Percentiles rank a stretch among this genome's conserved stretches.
phyloP scores from a whole-genome alignment of 805 yeast genomes.

The Maudiozyma bulderi region DNA sequence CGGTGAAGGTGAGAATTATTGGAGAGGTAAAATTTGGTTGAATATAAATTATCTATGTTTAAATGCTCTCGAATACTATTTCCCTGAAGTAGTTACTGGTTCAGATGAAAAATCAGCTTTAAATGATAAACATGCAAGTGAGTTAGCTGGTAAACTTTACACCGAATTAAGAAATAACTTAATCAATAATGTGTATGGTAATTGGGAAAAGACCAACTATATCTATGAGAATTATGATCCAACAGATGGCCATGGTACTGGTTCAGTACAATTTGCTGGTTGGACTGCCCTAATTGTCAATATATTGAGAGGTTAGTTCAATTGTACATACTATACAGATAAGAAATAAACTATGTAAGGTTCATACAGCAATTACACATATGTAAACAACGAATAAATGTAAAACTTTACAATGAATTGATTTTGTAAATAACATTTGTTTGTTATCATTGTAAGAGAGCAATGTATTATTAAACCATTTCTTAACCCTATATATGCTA shows the following conservation, averaged over 20 bases:
- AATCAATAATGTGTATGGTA: slow-evolving; percentile 55
- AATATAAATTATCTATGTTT: slow-evolving; percentile 78
- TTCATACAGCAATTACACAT: no score
- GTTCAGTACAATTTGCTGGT: slow-evolving; percentile 85
- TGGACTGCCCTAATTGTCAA: slow-evolving; percentile 81
- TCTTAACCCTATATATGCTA: no score
- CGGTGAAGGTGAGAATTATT: slow-evolving; percentile 79
- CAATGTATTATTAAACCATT: no score
- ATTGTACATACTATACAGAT: no score
- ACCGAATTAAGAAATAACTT: slow-evolving; percentile 51
- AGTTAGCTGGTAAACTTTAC: slow-evolving; percentile 43
- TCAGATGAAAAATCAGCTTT: slow-evolving; percentile 5
- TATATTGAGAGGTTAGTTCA: slow-evolving; percentile 44
- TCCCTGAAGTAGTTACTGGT: slow-evolving; percentile 20
- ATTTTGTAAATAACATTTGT: no score
- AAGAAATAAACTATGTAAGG: no score
- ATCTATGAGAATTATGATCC: slow-evolving; percentile 91
- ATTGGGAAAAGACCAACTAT: slow-evolving; percentile 68
- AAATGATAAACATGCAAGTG: neutral
- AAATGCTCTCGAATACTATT: slow-evolving; percentile 57
- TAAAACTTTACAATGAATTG: no score
- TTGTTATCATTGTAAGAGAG: no score
- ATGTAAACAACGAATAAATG: no score
- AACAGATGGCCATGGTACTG: slow-evolving; percentile 58
- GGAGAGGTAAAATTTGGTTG: slow-evolving; percentile 94